Evolutionary conservation across 2,329 filamentous ascomycete species (phyloP).

Genomic region (Biscogniauxia marginata): DNA sequence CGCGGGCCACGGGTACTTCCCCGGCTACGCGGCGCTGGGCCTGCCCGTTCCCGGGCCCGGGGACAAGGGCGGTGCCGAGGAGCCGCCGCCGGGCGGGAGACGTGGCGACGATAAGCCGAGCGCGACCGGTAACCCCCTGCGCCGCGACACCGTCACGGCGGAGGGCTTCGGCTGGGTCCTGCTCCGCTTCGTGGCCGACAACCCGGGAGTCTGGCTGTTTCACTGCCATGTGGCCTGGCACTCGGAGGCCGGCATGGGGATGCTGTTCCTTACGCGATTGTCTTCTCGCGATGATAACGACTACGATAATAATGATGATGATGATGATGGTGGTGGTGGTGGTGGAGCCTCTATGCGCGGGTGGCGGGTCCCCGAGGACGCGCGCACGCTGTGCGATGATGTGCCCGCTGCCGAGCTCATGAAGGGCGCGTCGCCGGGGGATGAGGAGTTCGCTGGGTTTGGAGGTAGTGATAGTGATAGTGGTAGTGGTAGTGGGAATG

Average conservation of each 20-base stretch:
- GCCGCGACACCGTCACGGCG: slow-evolving; percentile 44
- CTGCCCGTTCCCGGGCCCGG: slow-evolving; percentile 22
- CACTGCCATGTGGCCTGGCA: slow-evolving; percentile 42
- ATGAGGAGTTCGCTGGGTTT: slow-evolving; percentile 45
- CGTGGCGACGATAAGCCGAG: too few species aligned
- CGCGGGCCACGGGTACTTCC: slow-evolving; percentile 63
- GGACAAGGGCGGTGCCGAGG: slow-evolving; percentile 35
- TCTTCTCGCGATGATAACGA: slow-evolving; percentile 36
- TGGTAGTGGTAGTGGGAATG: slow-evolving; percentile 1
- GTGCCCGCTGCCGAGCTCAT: slow-evolving; percentile 41
- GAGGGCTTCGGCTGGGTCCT: slow-evolving; percentile 51
- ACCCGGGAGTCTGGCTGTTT: slow-evolving; percentile 45
- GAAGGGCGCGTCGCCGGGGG: slow-evolving; percentile 48
- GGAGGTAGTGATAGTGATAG: slow-evolving; percentile 13
- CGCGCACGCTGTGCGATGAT: slow-evolving; percentile 45
- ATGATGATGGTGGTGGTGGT: too few species aligned
- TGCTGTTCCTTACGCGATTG: slow-evolving; percentile 44
- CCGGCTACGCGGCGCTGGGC: slow-evolving; percentile 39
- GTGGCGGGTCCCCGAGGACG: slow-evolving; percentile 44
- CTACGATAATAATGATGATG: too few species aligned
- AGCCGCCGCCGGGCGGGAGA: too few species aligned
- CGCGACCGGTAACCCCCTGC: slow-evolving; percentile 48
- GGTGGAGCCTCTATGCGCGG: slow-evolving; percentile 40
- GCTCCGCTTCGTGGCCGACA: slow-evolving; percentile 48
- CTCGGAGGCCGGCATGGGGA: slow-evolving; percentile 38